Base-by-base conservation (phyloP, 176 grass and related monocot species). In the Cocos nucifera region DNA sequence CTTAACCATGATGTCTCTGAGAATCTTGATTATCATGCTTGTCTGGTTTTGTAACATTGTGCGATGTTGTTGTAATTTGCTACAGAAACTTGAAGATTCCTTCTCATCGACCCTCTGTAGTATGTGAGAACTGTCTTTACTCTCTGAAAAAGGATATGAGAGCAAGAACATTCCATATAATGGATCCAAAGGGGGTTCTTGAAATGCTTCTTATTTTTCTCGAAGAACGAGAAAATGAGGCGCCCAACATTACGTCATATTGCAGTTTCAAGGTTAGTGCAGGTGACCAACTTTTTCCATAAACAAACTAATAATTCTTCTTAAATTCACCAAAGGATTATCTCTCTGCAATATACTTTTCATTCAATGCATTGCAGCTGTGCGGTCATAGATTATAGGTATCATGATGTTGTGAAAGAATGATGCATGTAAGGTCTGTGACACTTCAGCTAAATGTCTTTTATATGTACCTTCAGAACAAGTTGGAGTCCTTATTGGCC, bases 81-180 rank as follows among this genome's bases (percentile, higher is more conserved):
- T 22, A 23, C 74, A 98, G 87, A 75, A 91, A 88, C 65, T 74
- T 97, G 87, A 97, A 97, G 82, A 67, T 98, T 63, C 93, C 93
- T 77, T 98, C 84, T 53, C 56, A 50, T 17, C 65, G 64, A 59
- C 84, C 93, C 73, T 91, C 93, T 53, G 70, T 92, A 80, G 93
- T 98, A 19, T 98, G 87, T 65, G 87, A 98, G 61, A 98, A 86
- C 70, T 92, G 87, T 53, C 82, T 98, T 73, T 92, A 92, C 76
- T 97, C 93, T 63, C 73, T 88, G 22, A 62, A 86, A 32, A 81
- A 78, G 32, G 77, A 98, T 73, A 75, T 81, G 16, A 74, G 93
- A 79, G 69, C 83, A 67, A 92, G 93, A 67, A 84, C 87, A 29
- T 98, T 98, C 73, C 93, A 98, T 64, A 77, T 92, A 73, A 78